A percentile compares a stretch with the other conserved stretches of the same genome.
phyloP scores from a whole-genome alignment of 495 filamentous ascomycete species.

The Apodospora peruviana region DNA sequence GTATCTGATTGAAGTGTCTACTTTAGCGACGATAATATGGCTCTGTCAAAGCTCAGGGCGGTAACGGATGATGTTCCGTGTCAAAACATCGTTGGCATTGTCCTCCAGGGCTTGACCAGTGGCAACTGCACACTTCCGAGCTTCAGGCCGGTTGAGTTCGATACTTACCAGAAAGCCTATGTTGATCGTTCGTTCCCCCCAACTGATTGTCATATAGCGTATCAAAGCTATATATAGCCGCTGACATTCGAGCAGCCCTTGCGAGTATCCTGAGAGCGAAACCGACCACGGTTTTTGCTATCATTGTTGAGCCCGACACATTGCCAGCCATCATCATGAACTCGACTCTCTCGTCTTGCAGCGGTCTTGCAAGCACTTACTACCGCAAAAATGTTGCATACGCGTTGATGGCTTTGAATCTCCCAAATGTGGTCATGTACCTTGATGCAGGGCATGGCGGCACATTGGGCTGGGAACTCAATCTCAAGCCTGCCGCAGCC shows the following conservation, averaged over 20 bases:
- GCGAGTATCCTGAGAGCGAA: not conserved
- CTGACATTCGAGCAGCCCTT: too few relatives aligned
- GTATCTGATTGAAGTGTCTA: too few relatives aligned
- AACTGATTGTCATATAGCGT: not conserved
- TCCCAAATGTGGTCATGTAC: conserved; percentile 64
- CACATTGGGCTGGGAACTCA: conserved; percentile 62
- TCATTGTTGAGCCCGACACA: not conserved
- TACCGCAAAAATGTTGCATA: not conserved
- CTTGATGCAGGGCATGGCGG: conserved; percentile 61
- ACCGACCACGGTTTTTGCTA: not conserved
- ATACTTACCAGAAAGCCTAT: not conserved
- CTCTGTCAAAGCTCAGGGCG: not conserved
- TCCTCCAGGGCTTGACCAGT: not conserved
- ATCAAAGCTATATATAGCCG: too few relatives aligned
- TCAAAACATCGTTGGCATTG: not conserved
- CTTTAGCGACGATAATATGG: not conserved
- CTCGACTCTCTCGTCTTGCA: not conserved
- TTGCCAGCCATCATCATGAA: not conserved
- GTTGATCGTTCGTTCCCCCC: not conserved
- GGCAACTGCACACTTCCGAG: not conserved
- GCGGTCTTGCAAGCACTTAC: not conserved
- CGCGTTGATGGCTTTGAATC: conserved; percentile 44
- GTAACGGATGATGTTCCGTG: not conserved
- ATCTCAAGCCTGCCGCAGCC: conserved; percentile 55
- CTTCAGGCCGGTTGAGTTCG: not conserved